Conservation (phyloP, 805 yeast genomes). For the Clavispora asparagi region DNA sequence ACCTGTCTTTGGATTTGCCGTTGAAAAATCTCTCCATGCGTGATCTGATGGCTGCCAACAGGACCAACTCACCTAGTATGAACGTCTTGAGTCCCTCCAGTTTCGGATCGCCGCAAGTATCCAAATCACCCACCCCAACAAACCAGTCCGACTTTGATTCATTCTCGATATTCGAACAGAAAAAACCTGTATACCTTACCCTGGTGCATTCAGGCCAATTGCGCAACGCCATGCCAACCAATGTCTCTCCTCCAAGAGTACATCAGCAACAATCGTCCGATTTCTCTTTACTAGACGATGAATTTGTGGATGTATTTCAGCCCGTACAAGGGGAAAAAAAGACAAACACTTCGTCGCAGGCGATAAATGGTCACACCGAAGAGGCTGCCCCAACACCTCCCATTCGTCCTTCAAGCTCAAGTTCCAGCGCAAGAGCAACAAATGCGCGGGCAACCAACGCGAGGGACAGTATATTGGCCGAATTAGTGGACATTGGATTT, state of each 20-base stretch:
- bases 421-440: background rate
- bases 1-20: slow-evolving; percentile 7
- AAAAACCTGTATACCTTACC: background rate
- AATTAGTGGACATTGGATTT: slow-evolving; percentile 77
- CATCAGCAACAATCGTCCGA: background rate
- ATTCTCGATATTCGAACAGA: slow-evolving; percentile 3
- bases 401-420: background rate
- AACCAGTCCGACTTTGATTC: background rate
- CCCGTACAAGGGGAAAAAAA: background rate
- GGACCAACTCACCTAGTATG: slow-evolving; percentile 4
- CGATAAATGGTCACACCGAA: background rate
- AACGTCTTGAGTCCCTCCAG: slow-evolving; percentile 8
- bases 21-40: slow-evolving; percentile 7
- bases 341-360: background rate
- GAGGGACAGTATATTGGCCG: slow-evolving; percentile 55
- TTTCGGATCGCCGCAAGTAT: slow-evolving; percentile 1
- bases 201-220: background rate
- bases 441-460: slow-evolving; percentile 2
- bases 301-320: slow-evolving; percentile 35
- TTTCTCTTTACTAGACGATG: slow-evolving; percentile 33
- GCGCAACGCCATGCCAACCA: background rate
- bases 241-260: background rate
- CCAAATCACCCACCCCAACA: background rate
- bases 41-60: background rate
- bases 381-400: background rate